Percentiles rank a stretch among this genome's conserved stretches.
Evolutionary conservation across 2,329 filamentous ascomycete genomes (phyloP).

Genomic region (Cercospora sp.): DNA sequence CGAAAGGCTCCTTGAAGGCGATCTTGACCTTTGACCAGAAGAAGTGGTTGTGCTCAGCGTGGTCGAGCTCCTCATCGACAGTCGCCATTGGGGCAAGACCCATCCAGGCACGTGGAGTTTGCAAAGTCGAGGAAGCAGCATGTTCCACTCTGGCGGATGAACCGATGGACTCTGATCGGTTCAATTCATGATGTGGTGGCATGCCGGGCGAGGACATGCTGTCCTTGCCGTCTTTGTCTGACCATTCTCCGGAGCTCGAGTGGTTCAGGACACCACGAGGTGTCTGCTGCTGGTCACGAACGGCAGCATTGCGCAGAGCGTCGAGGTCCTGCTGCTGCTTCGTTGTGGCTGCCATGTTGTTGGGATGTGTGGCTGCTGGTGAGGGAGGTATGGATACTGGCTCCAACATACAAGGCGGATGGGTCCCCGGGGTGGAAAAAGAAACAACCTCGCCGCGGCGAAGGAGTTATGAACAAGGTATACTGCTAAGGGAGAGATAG

Average conservation of each 20-base stretch:
- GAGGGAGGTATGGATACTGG: constrained; percentile 16
- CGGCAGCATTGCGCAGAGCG: constrained; percentile 15
- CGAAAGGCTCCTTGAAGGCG: constrained; percentile 45
- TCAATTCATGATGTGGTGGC: constrained; percentile 4
- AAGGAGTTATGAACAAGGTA: constrained; percentile 8
- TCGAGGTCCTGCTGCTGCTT: constrained; percentile 15
- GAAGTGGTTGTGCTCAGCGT: constrained; percentile 39
- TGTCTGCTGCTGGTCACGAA: constrained; percentile 3
- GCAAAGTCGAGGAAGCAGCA: constrained; percentile 8
- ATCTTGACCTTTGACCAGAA: constrained; percentile 47
- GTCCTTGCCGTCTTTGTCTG: constrained; percentile 20
- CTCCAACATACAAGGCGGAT: constrained; percentile 17
- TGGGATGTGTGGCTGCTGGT: background rate
- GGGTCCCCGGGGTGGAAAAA: background rate
- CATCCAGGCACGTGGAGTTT: constrained; percentile 26
- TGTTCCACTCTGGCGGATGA: background rate
- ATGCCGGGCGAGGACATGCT: constrained; percentile 14
- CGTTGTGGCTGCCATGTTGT: constrained; percentile 11
- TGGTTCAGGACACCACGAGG: constrained; percentile 8
- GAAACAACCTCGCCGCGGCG: background rate
- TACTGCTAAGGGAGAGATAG: constrained; percentile 2
- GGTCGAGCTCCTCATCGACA: constrained; percentile 44
- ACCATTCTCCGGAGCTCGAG: constrained; percentile 21
- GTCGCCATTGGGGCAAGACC: constrained; percentile 47
- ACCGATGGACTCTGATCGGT: background rate